Evolutionary conservation across 2,329 filamentous ascomycete genomes (phyloP), one percentile per base, ranked within the genome.

Genomic region (Beauveria brongniartii): DNA sequence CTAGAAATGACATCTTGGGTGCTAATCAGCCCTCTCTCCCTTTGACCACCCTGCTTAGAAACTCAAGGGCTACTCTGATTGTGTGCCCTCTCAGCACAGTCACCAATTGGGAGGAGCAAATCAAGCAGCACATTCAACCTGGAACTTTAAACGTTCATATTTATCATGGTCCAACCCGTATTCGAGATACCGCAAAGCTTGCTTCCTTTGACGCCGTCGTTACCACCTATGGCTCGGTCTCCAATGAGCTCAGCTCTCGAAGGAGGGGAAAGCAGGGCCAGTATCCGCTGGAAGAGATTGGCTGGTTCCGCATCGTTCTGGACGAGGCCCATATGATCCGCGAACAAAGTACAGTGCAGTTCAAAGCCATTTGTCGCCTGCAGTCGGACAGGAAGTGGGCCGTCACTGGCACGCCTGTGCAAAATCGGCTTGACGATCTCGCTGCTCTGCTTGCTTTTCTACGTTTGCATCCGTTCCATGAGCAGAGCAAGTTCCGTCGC

Each of bases 321-420:
- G 93, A 97, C 65, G 93, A 99, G 74, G 94, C 92, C 0, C 94
- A 99, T 71, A 90, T 90, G 73, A 97, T 99, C 65, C 90, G 94
- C 28, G 93, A 95, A 67, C 88, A 90, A 64, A 83, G 80, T 3
- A 93, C 92, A 0, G 78, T 89, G 46, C 89, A 93, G 66, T 95
- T 92, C 59, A 91, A 92, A 71, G 90, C 91, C 3, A 90, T 94
- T 22, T 92, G 91, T 65, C 83, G 85, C 22, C 78, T 97, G 3
- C 82, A 89, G 63, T 90, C 92, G 2, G 83, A 90, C 69, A 85
- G 92, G 37, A 87, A 92, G 40, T 99, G 94, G 94, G 93, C 92
- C 3, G 91, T 97, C n/a, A 97, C 94, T 0, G 94, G 93, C 59
- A 97, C 94, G 0, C 94, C 92, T 0, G 90, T 97, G 9, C 93